These are phyloP conservation scores for Pyronema domesticum DNA, from an alignment of 495 filamentous ascomycete species.

Conservation along the genomic window DNA sequence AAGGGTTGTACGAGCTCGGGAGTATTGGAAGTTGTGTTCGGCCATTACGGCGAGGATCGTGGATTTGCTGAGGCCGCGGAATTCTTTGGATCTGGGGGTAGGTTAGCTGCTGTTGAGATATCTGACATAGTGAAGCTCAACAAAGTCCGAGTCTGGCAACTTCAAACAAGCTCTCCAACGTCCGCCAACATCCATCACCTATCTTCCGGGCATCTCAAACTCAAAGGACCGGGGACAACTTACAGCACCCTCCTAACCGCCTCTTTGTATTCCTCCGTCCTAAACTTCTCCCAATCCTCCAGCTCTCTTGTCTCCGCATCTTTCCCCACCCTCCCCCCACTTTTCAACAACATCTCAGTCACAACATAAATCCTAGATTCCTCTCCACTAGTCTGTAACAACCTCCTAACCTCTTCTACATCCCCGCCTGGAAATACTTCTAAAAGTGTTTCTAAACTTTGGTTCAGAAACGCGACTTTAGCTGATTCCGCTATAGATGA, in stretches of 20 bases:
- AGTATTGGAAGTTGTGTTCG: constrained; percentile 77
- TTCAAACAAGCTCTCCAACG: too few species aligned
- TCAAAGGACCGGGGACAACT: background rate
- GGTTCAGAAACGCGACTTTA: constrained; percentile 38
- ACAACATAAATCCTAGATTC: constrained; percentile 71
- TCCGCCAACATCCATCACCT: too few species aligned
- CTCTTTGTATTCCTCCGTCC: constrained; percentile 50
- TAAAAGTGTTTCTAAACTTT: constrained; percentile 48
- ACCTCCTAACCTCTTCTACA: constrained; percentile 80
- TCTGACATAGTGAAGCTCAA: background rate
- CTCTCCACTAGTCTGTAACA: constrained; percentile 63
- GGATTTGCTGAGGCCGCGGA: constrained; percentile 59
- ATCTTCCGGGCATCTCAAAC: too few species aligned
- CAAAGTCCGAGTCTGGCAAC: too few species aligned
- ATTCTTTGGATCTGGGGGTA: constrained; percentile 48
- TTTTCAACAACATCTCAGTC: constrained; percentile 65
- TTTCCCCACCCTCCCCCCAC: constrained; percentile 15
- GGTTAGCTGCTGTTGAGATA: background rate
- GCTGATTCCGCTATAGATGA: background rate
- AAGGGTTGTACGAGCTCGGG: constrained; percentile 55
- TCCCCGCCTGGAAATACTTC: constrained; percentile 73
- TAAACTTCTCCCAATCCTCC: constrained; percentile 53
- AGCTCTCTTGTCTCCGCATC: constrained; percentile 25
- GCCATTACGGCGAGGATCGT: constrained; percentile 77
- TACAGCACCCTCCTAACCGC: constrained; percentile 43